These are phyloP conservation scores for Psidium guajava DNA, from an alignment of 345 rosid genomes.

Conservation along the genomic window DNA sequence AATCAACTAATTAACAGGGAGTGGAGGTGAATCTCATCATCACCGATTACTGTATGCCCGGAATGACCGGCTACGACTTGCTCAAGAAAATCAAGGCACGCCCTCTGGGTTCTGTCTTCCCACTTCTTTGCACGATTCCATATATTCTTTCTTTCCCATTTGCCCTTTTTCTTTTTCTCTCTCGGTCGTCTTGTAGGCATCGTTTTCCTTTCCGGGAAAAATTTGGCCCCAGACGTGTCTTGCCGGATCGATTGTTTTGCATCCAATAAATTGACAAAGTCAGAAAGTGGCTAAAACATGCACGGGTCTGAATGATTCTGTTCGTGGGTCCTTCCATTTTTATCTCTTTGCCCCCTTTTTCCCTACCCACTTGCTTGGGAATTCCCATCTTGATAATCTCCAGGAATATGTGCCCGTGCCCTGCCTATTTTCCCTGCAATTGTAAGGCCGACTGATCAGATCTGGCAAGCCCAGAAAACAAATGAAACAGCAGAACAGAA, in stretches of 20 bases:
- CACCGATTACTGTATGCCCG: slow-evolving; percentile 81
- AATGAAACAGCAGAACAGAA: background rate
- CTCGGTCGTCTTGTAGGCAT: background rate
- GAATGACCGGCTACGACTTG: slow-evolving; percentile 80
- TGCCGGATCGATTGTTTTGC: background rate
- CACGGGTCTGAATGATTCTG: background rate
- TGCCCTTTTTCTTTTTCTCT: background rate
- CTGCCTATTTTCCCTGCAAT: background rate
- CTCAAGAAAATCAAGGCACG: slow-evolving; percentile 64
- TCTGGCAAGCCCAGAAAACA: background rate
- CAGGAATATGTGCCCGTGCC: slow-evolving; percentile 20
- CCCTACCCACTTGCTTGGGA: slow-evolving; percentile 4
- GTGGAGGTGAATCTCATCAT: slow-evolving; percentile 52
- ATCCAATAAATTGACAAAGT: background rate
- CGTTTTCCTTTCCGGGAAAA: slow-evolving; percentile 10
- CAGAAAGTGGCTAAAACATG: background rate
- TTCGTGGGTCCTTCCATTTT: background rate
- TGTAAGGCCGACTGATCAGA: background rate
- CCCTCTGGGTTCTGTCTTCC: slow-evolving; percentile 9
- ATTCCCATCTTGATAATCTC: slow-evolving; percentile 9
- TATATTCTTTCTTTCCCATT: background rate
- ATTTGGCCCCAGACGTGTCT: background rate
- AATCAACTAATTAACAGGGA: slow-evolving; percentile 19
- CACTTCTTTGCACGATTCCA: background rate
- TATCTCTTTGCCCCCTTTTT: background rate